phyloP scores from a whole-genome alignment of 108 stramenopile genomes.

The Skeletonema marinoi region DNA sequence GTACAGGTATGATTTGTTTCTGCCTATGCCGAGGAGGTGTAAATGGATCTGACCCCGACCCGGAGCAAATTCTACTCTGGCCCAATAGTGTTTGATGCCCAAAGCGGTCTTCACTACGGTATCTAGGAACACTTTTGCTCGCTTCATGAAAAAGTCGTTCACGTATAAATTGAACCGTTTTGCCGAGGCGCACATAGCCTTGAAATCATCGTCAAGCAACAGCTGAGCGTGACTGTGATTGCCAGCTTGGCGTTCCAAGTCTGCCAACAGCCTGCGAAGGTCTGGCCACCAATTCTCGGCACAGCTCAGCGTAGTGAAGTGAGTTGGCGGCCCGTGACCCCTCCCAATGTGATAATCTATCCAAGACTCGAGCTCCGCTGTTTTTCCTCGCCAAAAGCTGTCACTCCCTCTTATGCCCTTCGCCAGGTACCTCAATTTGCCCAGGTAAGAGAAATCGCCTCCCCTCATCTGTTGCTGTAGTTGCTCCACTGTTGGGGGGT shows the following conservation, averaged over 20 bases:
- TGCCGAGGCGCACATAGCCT: no score
- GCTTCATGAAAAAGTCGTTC: conserved; percentile 36
- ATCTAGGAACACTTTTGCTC: conserved; percentile 13
- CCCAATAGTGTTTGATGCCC: conserved; percentile 29
- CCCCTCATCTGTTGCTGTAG: conserved; percentile 8
- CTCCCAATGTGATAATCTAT: conserved; percentile 28
- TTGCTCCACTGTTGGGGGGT: conserved; percentile 23
- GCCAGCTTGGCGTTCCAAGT: no score
- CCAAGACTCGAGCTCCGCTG: conserved; percentile 26
- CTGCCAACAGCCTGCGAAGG: no score
- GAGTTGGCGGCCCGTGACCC: conserved; percentile 30
- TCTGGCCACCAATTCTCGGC: no score
- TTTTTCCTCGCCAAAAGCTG: conserved; percentile 19
- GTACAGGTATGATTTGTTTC: conserved; percentile 12
- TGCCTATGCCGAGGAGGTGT: conserved; percentile 22
- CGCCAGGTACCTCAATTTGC: conserved; percentile 7
- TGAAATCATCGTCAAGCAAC: no score
- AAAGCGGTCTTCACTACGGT: conserved; percentile 11
- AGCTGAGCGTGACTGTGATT: no score
- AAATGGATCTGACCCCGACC: conserved; percentile 28
- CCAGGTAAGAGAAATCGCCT: background rate
- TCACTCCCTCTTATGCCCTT: conserved; percentile 11
- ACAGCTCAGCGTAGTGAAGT: no score
- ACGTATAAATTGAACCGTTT: no score
- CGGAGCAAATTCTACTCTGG: conserved; percentile 27